Evolutionary conservation across 371 early-diverging fungal genomes (phyloP).

Genomic region (Rhizopus microsporus): DNA sequence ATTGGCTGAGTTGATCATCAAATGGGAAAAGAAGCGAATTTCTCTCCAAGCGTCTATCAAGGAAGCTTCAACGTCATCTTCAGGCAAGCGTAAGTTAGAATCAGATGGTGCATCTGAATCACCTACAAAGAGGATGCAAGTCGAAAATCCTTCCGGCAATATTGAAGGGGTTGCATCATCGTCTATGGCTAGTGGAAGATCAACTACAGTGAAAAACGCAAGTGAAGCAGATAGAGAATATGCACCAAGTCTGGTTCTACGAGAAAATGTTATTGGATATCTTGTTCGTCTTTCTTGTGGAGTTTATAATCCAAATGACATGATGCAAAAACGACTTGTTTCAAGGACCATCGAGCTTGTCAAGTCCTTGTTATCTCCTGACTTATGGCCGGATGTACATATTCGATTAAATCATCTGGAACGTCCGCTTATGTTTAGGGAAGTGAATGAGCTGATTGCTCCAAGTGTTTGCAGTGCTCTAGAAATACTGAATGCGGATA

Average conservation of each 20-base stretch:
- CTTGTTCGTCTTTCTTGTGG: constrained; percentile 75
- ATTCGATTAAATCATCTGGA: constrained; percentile 55
- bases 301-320: constrained; percentile 57
- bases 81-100: constrained; percentile 20
- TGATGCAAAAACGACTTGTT: constrained; percentile 53
- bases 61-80: constrained; percentile 1
- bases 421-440: constrained; percentile 41
- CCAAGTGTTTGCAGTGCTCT: constrained; percentile 61
- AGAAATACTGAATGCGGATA: constrained; percentile 68
- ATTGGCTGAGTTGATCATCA: constrained; percentile 81
- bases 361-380: constrained; percentile 57
- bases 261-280: constrained; percentile 71
- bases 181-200: neutral
- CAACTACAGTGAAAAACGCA: neutral
- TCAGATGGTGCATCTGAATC: constrained; percentile 5
- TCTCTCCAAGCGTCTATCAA: constrained; percentile 12
- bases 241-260: constrained; percentile 53
- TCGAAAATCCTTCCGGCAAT: constrained; percentile 14
- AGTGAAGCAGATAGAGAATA: constrained; percentile 32
- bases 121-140: constrained; percentile 14
- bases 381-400: constrained; percentile 64
- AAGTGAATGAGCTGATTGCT: constrained; percentile 40
- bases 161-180: neutral
- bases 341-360: constrained; percentile 65
- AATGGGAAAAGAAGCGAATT: constrained; percentile 80